Evolutionary conservation across 192 early-diverging fungal genomes (phyloP).

Genomic region (Chytriomyces confervae): DNA sequence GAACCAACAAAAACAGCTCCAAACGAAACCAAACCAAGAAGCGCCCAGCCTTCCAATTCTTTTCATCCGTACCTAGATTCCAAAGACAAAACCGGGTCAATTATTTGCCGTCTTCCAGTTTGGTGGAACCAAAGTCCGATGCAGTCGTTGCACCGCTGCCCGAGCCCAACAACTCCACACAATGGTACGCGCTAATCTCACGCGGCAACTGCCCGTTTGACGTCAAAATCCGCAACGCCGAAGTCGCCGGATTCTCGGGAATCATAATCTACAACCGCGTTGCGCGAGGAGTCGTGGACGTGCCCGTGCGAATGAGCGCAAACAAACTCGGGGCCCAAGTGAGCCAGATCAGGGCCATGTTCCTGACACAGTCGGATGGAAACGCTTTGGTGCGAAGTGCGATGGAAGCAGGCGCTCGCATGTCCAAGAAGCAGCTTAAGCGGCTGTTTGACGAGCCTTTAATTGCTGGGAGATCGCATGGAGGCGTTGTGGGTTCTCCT

Average conservation of each 20-base stretch:
- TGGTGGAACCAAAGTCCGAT: not conserved
- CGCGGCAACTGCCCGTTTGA: constrained; percentile 57
- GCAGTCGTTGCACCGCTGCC: not conserved
- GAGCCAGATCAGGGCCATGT: constrained; percentile 39
- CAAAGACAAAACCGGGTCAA: not conserved
- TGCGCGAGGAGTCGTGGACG: constrained; percentile 13
- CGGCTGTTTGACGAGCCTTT: not conserved
- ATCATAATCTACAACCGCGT: constrained; percentile 45
- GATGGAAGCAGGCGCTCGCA: not conserved
- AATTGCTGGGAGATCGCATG: not conserved
- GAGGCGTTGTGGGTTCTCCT: constrained; percentile 2
- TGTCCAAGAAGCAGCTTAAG: not conserved
- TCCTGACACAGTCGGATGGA: constrained; percentile 39
- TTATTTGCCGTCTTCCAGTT: not conserved
- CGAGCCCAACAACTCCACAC: not conserved
- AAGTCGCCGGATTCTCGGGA: constrained; percentile 52
- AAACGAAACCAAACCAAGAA: not conserved
- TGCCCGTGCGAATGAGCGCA: constrained; percentile 44
- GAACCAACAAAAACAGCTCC: not conserved
- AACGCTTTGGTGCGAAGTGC: not conserved
- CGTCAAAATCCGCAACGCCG: constrained; percentile 45
- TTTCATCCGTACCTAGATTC: too few relatives aligned
- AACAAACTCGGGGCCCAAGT: constrained; percentile 4
- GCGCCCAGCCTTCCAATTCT: not conserved
- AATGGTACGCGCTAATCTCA: constrained; percentile 38